Base-by-base conservation (phyloP, 768 basidiomycete species). In the Phylloporus rhodoxanthus region DNA sequence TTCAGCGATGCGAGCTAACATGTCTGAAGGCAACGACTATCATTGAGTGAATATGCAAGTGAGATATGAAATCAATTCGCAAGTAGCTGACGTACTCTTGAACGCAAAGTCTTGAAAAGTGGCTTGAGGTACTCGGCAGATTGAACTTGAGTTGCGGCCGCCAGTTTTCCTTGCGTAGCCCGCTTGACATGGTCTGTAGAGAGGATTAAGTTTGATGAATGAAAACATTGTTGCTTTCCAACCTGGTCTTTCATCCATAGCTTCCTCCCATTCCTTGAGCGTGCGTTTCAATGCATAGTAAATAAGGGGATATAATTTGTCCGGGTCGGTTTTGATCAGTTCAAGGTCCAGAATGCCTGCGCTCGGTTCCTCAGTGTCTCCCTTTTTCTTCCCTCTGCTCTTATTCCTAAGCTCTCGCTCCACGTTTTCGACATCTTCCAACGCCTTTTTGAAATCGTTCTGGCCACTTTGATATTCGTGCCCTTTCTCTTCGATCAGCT, bases 61-160 rank as follows among this genome's bases (percentile, higher is more conserved):
- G 40, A 43, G 34, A 10, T 11, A 11, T 17, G 25, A 11, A 17
- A n/a, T 37, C 10, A 39, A 32, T 44, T 17, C 41, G 37, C 17
- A 36, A 41, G 30, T 15, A 25, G 17, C 13, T 25, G n/a, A 75
- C 86, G 44, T 63, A 93, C 94, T 58, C 96, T 78, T 60, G 89
- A 85, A 33, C 93, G 84, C 33, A 99, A 72, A 15, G 81, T 74
- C 63, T 91, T 94, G 79, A 98, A 97, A 0, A 99, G 75, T 0
- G 96, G 96, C 61, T 99, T 99, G 26, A 99, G 76, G 64, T 98
- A 95, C 59, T 97, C 88, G 2, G 90, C 95, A 1, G 94, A 94
- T 59, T 96, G 93, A 1, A 91, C 84, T 68, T 97, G 93, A 0
- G 90, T 95, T 1, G 94, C 95, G 2, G 95, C 91, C 2, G 96